Conservation (phyloP, 2,329 filamentous ascomycete species). For the Aspergillus pseudotamarii region DNA sequence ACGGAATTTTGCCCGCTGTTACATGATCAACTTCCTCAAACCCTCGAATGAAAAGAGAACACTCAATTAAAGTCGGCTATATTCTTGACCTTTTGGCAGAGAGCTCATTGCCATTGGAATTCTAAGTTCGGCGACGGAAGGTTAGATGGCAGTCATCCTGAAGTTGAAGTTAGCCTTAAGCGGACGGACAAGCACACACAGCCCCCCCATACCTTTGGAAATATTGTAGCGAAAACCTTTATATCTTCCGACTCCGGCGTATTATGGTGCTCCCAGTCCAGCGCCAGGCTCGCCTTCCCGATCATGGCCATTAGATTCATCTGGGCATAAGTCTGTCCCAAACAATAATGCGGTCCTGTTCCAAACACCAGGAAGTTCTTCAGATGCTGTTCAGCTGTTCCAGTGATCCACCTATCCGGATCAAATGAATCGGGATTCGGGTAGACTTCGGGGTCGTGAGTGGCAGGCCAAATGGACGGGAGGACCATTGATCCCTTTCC, state of each 20-base stretch:
- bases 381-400: constrained; percentile 83
- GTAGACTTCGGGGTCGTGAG: constrained; percentile 92
- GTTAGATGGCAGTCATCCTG: constrained; percentile 83
- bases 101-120: neutral
- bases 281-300: constrained; percentile 81
- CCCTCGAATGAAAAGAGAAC: too few relatives aligned
- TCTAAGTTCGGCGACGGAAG: constrained; percentile 57
- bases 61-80: too few relatives aligned
- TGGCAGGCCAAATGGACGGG: constrained; percentile 84
- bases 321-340: constrained; percentile 89
- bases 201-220: constrained; percentile 71
- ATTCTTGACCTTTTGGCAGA: too few relatives aligned
- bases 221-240: constrained; percentile 97
- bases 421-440: constrained; percentile 85
- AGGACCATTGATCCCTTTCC: constrained; percentile 96
- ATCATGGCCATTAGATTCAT: constrained; percentile 86
- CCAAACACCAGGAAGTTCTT: constrained; percentile 99
- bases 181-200: neutral
- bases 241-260: constrained; percentile 89
- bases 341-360: constrained; percentile 92
- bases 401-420: constrained; percentile 87
- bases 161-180: constrained; percentile 24
- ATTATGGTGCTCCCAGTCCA: constrained; percentile 88
- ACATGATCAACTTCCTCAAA: too few relatives aligned
- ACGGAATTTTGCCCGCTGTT: too few relatives aligned